Evolutionary conservation across 306 rosid species (phyloP).

Genomic region (Vachellia collinsii): DNA sequence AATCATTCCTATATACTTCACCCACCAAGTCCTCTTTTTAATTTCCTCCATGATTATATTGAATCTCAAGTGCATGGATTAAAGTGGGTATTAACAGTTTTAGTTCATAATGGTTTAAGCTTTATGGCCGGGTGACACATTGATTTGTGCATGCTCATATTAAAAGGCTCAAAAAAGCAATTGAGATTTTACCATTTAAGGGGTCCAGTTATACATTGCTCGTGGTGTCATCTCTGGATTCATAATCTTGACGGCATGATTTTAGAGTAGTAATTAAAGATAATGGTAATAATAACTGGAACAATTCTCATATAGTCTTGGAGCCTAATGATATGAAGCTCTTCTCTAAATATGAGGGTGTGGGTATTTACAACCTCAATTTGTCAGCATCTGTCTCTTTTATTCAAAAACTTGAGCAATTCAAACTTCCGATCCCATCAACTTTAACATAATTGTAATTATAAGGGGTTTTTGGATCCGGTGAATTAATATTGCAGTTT

Average conservation of each 20-base stretch:
- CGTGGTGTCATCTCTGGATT: constrained; percentile 33
- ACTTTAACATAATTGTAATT: background rate
- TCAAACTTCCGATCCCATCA: constrained; percentile 16
- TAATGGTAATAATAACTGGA: background rate
- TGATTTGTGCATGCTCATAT: background rate
- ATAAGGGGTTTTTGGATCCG: background rate
- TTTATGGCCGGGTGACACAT: background rate
- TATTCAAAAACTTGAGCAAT: background rate
- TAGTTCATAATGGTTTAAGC: background rate
- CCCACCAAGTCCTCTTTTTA: background rate
- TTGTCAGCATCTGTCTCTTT: no score
- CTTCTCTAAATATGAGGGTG: no score
- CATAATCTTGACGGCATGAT: constrained; percentile 29
- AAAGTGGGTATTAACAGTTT: background rate
- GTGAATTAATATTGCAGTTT: background rate
- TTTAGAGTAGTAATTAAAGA: constrained; percentile 38
- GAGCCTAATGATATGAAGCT: no score
- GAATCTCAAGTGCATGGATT: background rate
- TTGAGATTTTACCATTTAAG: constrained; percentile 18
- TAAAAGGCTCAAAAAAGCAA: background rate
- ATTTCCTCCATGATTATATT: constrained; percentile 10
- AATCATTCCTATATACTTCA: constrained; percentile 45
- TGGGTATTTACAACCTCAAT: no score
- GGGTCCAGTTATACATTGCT: constrained; percentile 41
- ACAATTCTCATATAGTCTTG: no score